phyloP scores from a whole-genome alignment of 2,329 filamentous ascomycete species.

The Dothiorella sarmentorum region DNA sequence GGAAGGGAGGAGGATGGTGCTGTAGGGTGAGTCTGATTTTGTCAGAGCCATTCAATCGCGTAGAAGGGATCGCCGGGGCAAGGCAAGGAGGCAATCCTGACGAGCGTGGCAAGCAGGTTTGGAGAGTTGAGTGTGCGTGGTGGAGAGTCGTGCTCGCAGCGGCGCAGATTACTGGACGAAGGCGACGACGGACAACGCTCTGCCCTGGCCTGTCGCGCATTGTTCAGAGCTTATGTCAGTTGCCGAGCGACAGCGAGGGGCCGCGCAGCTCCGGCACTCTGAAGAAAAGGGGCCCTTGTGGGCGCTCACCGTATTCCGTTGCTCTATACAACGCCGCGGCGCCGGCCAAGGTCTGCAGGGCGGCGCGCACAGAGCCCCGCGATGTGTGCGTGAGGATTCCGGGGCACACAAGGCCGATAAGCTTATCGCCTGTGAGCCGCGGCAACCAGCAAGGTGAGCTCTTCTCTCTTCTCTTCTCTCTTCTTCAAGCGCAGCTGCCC shows the following conservation, averaged over 20 bases:
- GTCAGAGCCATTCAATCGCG: slow-evolving; percentile 11
- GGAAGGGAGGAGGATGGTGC: background rate
- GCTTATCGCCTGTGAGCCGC: slow-evolving; percentile 4
- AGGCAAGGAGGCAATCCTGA: slow-evolving; percentile 6
- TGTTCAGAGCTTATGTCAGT: slow-evolving; percentile 17
- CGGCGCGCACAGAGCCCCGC: background rate
- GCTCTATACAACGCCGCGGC: background rate
- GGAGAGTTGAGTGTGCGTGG: slow-evolving; percentile 11
- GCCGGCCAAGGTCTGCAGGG: background rate
- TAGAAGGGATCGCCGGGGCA: slow-evolving; percentile 6
- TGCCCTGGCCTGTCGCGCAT: slow-evolving; percentile 7
- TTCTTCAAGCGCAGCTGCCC: too few species aligned
- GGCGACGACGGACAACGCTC: background rate
- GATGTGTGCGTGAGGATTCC: background rate
- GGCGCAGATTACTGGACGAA: slow-evolving; percentile 6
- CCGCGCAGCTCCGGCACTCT: background rate
- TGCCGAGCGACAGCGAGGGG: background rate
- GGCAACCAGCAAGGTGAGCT: background rate
- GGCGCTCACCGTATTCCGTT: slow-evolving; percentile 8
- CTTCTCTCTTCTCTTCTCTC: too few species aligned
- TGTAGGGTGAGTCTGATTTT: background rate
- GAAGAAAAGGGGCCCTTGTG: slow-evolving; percentile 11
- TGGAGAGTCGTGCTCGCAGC: slow-evolving; percentile 7
- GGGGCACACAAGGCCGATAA: background rate
- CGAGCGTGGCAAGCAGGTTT: background rate